Evolutionary conservation across 352 stramenopile genomes (phyloP).

Genomic region (Globisporangium cederbergense): DNA sequence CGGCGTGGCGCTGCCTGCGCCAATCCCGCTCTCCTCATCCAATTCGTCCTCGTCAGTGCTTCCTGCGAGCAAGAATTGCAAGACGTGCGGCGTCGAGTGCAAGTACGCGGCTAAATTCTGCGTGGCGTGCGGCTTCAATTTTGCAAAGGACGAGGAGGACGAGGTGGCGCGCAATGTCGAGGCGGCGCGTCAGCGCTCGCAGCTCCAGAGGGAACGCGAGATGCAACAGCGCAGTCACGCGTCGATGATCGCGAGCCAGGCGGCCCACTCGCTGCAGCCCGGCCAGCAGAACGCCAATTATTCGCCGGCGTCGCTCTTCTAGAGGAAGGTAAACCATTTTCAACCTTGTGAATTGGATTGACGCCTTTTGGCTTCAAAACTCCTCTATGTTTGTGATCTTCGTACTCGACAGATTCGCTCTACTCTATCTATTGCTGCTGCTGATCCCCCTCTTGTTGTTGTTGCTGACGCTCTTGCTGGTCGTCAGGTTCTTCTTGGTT

Average conservation of each 20-base stretch:
- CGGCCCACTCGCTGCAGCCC: slow-evolving; percentile 36
- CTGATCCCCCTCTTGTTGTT: slow-evolving; percentile 7
- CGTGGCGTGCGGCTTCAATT: slow-evolving; percentile 77
- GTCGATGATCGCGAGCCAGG: slow-evolving; percentile 65
- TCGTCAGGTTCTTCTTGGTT: slow-evolving; percentile 18
- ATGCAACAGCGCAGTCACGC: slow-evolving; percentile 62
- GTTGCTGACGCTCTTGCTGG: slow-evolving; percentile 6
- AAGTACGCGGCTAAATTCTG: slow-evolving; percentile 81
- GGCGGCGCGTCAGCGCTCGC: slow-evolving; percentile 43
- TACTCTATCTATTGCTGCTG: slow-evolving; percentile 6
- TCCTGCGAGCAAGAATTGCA: slow-evolving; percentile 54
- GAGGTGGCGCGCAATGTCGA: slow-evolving; percentile 77
- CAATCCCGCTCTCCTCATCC: slow-evolving; percentile 46
- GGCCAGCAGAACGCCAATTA: slow-evolving; percentile 16
- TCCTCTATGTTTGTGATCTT: neutral
- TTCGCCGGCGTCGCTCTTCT: slow-evolving; percentile 13
- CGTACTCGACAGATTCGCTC: neutral
- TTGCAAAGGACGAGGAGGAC: slow-evolving; percentile 69
- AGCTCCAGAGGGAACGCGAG: slow-evolving; percentile 49
- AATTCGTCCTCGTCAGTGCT: slow-evolving; percentile 31
- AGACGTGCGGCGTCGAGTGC: slow-evolving; percentile 62
- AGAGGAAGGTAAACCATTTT: slow-evolving; percentile 2
- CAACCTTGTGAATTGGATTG: neutral
- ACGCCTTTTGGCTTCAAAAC: neutral
- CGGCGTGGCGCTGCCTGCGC: slow-evolving; percentile 43